A percentile compares a stretch with the other conserved stretches of the same genome.
These are phyloP conservation scores for Trapa incisa DNA, from an alignment of 345 rosid genomes.

Conservation along the genomic window DNA sequence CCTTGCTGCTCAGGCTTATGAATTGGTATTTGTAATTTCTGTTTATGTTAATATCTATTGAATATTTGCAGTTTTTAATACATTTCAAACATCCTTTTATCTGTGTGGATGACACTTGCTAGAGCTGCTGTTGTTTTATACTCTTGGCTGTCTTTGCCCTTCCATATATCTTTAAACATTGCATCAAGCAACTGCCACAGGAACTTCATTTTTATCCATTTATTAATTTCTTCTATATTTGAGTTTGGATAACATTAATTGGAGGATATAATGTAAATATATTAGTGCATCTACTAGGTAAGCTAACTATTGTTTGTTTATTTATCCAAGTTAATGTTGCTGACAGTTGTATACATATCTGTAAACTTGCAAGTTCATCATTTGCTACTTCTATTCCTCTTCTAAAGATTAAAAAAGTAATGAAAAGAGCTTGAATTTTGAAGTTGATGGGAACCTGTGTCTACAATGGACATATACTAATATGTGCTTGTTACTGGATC, in stretches of 20 bases:
- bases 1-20: constrained; percentile 84
- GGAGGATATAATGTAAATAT: not conserved
- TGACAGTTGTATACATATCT: not conserved
- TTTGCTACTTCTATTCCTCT: not conserved
- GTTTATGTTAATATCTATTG: not conserved
- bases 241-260: not conserved
- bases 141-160: not conserved
- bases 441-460: not conserved
- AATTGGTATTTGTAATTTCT: constrained; percentile 41
- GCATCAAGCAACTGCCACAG: not conserved
- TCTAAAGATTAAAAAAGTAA: not conserved
- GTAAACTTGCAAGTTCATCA: not conserved
- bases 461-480: not conserved
- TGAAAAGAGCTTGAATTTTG: not conserved
- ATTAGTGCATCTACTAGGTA: not conserved
- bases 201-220: not conserved
- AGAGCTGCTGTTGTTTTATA: not conserved
- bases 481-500: not conserved
- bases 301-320: not conserved
- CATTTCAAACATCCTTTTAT: not conserved
- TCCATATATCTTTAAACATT: not conserved
- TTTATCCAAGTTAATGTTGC: not conserved
- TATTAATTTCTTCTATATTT: not conserved
- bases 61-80: not conserved
- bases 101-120: not conserved